phyloP scores from a whole-genome alignment of 106 monocot species.

The Phalaenopsis equestris region DNA sequence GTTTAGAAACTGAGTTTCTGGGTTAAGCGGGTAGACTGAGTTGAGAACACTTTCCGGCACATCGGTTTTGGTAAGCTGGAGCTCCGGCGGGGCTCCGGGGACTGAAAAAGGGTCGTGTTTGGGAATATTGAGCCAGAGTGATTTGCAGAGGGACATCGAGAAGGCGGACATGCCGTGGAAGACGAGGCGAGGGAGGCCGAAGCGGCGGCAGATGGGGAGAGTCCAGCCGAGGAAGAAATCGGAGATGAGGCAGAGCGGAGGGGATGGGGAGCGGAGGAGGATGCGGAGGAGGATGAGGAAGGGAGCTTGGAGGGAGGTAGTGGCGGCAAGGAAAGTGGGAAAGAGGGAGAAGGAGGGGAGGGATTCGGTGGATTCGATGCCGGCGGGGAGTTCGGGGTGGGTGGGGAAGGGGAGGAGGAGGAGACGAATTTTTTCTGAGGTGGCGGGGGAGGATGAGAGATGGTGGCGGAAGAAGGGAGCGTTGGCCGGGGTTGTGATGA shows the following conservation, averaged over 20 bases:
- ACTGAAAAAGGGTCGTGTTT: neutral
- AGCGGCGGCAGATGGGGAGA: neutral
- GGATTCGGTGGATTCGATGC: slow-evolving; percentile 22
- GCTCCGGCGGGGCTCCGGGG: neutral
- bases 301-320: slow-evolving; percentile 3
- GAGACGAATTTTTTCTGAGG: neutral
- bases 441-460: slow-evolving; percentile 1
- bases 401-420: slow-evolving; percentile 13
- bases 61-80: neutral
- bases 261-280: neutral
- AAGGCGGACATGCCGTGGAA: slow-evolving; percentile 25
- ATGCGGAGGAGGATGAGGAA: slow-evolving; percentile 1
- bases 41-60: neutral
- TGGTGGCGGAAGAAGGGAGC: slow-evolving; percentile 26
- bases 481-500: slow-evolving; percentile 39
- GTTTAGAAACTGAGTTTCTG: neutral
- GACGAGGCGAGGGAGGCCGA: slow-evolving; percentile 13
- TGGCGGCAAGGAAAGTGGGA: slow-evolving; percentile 10
- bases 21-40: slow-evolving; percentile 6
- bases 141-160: slow-evolving; percentile 4
- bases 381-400: slow-evolving; percentile 7
- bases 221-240: slow-evolving; percentile 43
- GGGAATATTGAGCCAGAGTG: neutral
- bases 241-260: slow-evolving; percentile 26
- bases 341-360: slow-evolving; percentile 24